Conservation (phyloP, 371 early-diverging fungal genomes). For the Parasitella parasitica region DNA sequence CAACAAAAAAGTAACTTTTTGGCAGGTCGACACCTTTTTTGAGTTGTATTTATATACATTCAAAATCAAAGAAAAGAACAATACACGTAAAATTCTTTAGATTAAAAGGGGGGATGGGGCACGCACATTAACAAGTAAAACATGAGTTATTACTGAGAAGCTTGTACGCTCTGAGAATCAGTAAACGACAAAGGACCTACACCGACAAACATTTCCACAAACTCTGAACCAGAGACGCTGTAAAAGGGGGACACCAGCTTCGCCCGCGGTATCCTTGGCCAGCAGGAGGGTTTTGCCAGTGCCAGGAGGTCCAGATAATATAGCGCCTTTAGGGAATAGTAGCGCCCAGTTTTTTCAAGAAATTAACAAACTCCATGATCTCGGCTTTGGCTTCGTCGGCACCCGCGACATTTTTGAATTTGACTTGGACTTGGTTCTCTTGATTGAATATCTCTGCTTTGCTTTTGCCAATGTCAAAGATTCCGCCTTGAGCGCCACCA, state of each 20-base stretch:
- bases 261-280: slow-evolving; percentile 99
- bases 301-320: slow-evolving; percentile 96
- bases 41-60: no score
- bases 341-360: slow-evolving; percentile 98
- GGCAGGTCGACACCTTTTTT: no score
- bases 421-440: slow-evolving; percentile 92
- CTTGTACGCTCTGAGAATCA: slow-evolving; percentile 54
- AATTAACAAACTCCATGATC: slow-evolving; percentile 99
- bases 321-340: slow-evolving; percentile 99
- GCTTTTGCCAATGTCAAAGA: slow-evolving; percentile 96
- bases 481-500: slow-evolving; percentile 73
- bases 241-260: slow-evolving; percentile 98
- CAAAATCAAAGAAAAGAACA: no score
- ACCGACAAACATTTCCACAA: slow-evolving; percentile 99
- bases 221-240: slow-evolving; percentile 98
- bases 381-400: slow-evolving; percentile 99
- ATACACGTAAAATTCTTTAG: no score
- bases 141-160: background rate
- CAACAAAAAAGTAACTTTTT: no score
- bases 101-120: background rate
- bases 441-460: slow-evolving; percentile 96
- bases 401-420: slow-evolving; percentile 99
- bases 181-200: slow-evolving; percentile 90
- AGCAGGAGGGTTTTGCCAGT: slow-evolving; percentile 98
- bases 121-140: background rate